phyloP scores from a whole-genome alignment of 805 yeast genomes.

The Jamesozyma hellenica region DNA sequence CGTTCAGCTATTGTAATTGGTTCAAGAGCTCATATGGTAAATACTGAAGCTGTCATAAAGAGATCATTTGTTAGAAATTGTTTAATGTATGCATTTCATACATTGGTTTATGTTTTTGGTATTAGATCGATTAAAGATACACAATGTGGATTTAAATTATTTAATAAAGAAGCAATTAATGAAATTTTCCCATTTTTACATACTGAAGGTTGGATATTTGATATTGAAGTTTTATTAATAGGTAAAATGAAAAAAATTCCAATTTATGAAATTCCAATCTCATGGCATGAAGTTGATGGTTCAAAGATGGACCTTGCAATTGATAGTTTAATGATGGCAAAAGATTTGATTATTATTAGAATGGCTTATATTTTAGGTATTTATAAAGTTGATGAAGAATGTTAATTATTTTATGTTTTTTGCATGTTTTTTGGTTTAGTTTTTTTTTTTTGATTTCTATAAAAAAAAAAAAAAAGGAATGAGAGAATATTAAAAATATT shows the following conservation, averaged over 20 bases:
- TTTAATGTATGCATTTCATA: conserved; percentile 85
- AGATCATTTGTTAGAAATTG: conserved; percentile 81
- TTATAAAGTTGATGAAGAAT: conserved; percentile 37
- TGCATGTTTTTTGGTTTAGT: no score
- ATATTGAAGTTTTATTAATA: conserved; percentile 80
- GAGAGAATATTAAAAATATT: no score
- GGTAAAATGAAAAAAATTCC: conserved; percentile 62
- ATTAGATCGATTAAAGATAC: conserved; percentile 81
- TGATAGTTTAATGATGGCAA: conserved; percentile 87
- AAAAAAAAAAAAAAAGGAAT: no score
- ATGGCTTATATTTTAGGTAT: conserved; percentile 80
- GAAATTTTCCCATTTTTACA: conserved; percentile 81
- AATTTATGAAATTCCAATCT: conserved; percentile 71
- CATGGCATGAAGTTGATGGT: conserved; percentile 96
- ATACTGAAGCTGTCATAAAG: conserved; percentile 93
- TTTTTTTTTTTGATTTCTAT: no score
- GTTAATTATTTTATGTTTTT: neutral
- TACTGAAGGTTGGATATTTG: conserved; percentile 97
- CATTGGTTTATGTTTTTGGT: conserved; percentile 80
- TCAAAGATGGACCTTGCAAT: conserved; percentile 86
- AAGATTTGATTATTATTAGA: conserved; percentile 83
- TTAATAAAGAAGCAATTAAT: conserved; percentile 57
- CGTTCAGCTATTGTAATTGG: conserved; percentile 70
- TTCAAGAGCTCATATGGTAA: conserved; percentile 93
- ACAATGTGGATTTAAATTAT: conserved; percentile 94